Evolutionary conservation across 176 grass and related monocot genomes (phyloP).

Genomic region (sorghum (Sorghum bicolor)): DNA sequence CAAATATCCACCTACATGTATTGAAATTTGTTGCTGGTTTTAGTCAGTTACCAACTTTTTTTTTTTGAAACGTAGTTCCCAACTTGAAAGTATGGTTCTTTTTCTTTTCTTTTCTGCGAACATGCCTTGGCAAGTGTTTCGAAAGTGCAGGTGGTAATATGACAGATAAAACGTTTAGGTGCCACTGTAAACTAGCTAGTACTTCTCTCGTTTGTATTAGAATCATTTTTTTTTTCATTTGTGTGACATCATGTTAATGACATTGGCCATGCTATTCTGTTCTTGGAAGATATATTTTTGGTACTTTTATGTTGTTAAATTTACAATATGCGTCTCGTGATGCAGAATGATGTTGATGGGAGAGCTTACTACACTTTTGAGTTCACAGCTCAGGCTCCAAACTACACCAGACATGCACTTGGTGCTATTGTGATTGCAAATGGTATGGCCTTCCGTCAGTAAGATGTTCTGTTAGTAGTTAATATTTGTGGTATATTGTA

Average conservation of each 20-base stretch:
- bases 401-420: slow-evolving; percentile 86
- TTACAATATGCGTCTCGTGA: neutral
- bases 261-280: neutral
- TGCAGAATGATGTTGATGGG: slow-evolving; percentile 70
- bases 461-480: neutral
- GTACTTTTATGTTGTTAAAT: neutral
- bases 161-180: neutral
- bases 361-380: slow-evolving; percentile 95
- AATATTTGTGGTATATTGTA: neutral
- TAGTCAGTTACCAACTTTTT: neutral
- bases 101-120: too few species aligned
- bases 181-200: neutral
- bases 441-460: slow-evolving; percentile 37
- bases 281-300: neutral
- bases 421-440: slow-evolving; percentile 81
- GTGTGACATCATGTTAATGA: neutral
- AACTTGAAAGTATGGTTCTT: too few species aligned
- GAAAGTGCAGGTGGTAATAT: neutral
- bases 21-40: neutral
- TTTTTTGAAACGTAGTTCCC: too few species aligned
- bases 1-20: neutral
- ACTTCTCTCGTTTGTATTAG: neutral
- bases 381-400: slow-evolving; percentile 86
- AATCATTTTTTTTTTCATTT: neutral
- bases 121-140: too few species aligned